These are phyloP conservation scores for Solanum microdontum DNA, from an alignment of 257 asterid species.

Conservation along the genomic window DNA sequence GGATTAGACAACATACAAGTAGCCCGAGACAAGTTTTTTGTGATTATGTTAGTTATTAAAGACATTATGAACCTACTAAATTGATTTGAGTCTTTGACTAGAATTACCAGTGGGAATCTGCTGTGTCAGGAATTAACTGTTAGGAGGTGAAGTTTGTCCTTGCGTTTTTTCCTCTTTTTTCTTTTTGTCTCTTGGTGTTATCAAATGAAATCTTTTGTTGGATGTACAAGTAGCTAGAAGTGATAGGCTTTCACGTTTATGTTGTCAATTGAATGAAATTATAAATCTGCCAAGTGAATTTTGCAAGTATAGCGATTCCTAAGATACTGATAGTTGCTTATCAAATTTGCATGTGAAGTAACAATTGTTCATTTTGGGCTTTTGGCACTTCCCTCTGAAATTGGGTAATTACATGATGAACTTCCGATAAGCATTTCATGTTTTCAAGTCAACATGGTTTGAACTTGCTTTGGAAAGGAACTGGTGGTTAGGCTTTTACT, in stretches of 20 bases:
- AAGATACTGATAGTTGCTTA: background rate
- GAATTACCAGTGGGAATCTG: background rate
- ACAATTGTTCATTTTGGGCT: background rate
- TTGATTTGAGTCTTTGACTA: background rate
- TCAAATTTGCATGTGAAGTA: background rate
- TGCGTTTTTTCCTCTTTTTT: background rate
- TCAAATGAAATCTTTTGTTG: background rate
- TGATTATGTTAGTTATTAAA: background rate
- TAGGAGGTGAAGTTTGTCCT: background rate
- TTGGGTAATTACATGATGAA: background rate
- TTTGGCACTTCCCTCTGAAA: background rate
- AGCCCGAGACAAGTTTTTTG: background rate
- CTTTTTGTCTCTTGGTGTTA: background rate
- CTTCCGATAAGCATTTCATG: background rate
- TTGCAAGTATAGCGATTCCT: background rate
- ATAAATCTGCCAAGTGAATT: background rate
- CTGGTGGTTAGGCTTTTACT: background rate
- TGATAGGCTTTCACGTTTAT: background rate
- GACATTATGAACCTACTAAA: background rate
- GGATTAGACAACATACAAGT: background rate
- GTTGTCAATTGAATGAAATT: background rate
- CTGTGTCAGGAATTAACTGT: background rate
- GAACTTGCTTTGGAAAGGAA: background rate
- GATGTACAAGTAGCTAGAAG: background rate
- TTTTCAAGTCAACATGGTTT: background rate